A percentile compares a stretch with the other conserved stretches of the same genome.
Conservation (phyloP, 441 rosid genomes). For the Rhodomyrtus psidioides region DNA sequence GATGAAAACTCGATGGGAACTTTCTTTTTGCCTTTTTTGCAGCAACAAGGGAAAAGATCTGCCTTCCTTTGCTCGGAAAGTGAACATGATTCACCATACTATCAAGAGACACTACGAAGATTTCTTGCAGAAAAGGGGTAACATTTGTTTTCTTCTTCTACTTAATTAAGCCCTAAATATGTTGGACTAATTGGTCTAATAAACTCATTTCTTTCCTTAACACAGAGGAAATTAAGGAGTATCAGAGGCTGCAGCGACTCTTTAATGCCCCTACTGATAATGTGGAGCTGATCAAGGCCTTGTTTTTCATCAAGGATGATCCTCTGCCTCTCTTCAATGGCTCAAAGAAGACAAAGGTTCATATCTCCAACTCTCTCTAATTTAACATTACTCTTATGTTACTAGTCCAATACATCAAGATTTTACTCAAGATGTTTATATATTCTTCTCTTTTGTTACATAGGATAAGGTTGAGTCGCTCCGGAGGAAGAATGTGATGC, state of each 20-base stretch:
- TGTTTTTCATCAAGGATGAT: not conserved
- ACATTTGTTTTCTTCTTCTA: too few species aligned
- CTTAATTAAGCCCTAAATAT: too few species aligned
- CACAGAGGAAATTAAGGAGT: slow-evolving; percentile 1
- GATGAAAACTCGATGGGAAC: too few species aligned
- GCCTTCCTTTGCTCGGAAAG: not conserved
- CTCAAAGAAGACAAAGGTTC: not conserved
- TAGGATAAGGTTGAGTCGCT: not conserved
- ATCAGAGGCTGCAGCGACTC: slow-evolving; percentile 2
- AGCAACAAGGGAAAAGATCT: not conserved
- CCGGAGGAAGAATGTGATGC: slow-evolving; percentile 2
- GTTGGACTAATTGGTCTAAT: not conserved
- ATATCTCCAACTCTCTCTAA: not conserved
- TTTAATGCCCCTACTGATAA: not conserved
- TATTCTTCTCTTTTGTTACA: not conserved
- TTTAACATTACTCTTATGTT: too few species aligned
- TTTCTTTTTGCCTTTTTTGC: too few species aligned
- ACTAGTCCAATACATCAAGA: not conserved
- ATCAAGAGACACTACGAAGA: slow-evolving; percentile 1
- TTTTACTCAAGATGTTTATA: not conserved
- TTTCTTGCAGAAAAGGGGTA: not conserved
- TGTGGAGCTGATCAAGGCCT: slow-evolving; percentile 1
- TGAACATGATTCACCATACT: not conserved
- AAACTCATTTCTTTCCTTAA: not conserved
- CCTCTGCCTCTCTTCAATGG: not conserved